phyloP scores from a whole-genome alignment of 2,329 filamentous ascomycete genomes.

The Paraphoma chrysanthemicola region DNA sequence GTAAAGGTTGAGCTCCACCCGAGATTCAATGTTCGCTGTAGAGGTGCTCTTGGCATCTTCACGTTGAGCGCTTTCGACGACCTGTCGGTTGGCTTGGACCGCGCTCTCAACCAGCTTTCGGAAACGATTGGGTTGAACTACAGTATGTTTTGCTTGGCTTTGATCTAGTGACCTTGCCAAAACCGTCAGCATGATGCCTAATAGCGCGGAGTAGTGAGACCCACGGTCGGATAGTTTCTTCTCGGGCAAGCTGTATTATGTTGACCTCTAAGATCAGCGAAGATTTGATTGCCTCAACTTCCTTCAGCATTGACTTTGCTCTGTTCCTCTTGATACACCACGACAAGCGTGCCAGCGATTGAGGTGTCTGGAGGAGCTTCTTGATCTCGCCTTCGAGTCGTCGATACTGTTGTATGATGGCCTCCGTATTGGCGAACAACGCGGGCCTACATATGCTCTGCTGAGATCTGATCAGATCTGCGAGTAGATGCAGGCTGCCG shows the following conservation, averaged over 20 bases:
- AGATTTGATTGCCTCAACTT: constrained; percentile 27
- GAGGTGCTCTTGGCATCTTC: constrained; percentile 9
- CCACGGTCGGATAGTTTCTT: constrained; percentile 12
- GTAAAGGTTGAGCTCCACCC: constrained; percentile 15
- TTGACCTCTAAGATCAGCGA: constrained; percentile 16
- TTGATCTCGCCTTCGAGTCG: constrained; percentile 15
- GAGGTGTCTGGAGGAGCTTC: constrained; percentile 5
- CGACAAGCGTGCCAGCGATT: constrained; percentile 17
- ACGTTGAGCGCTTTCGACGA: constrained; percentile 21
- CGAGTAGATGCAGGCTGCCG: constrained; percentile 7
- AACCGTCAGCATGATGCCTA: not conserved
- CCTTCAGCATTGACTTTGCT: constrained; percentile 21
- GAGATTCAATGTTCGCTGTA: not conserved
- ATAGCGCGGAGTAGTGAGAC: not conserved
- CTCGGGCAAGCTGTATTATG: constrained; percentile 19
- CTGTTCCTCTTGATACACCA: constrained; percentile 22
- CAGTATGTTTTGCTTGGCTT: not conserved
- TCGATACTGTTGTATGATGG: constrained; percentile 11
- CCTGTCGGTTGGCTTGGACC: constrained; percentile 6
- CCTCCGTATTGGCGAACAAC: constrained; percentile 6
- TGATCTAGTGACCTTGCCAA: not conserved
- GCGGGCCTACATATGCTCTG: constrained; percentile 14
- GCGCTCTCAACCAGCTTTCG: constrained; percentile 25
- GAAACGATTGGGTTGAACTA: constrained; percentile 15
- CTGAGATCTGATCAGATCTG: constrained; percentile 9